phyloP scores from a whole-genome alignment of 1,284 basidiomycete species.

The Ceraceosorus guamensis region DNA sequence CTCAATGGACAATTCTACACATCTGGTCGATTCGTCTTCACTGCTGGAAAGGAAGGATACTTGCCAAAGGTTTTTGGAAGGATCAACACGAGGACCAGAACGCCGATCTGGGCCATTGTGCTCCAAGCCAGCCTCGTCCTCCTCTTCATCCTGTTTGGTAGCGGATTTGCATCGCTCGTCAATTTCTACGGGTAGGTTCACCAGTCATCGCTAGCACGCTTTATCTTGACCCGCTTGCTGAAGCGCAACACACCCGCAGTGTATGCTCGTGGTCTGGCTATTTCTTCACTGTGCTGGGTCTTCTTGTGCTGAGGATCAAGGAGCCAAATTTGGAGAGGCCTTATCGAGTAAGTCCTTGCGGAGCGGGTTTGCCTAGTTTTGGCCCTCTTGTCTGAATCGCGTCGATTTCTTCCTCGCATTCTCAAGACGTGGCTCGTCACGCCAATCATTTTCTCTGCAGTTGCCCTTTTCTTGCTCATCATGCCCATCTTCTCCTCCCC shows the following conservation, averaged over 20 bases:
- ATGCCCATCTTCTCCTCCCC: conserved; percentile 95
- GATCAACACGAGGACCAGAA: conserved; percentile 17
- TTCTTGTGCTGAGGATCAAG: conserved; percentile 79
- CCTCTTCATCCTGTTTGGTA: conserved; percentile 37
- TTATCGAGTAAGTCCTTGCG: conserved; percentile 17
- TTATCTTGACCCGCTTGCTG: neutral
- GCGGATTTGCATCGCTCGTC: conserved; percentile 51
- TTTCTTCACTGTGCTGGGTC: conserved; percentile 58
- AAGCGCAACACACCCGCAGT: neutral
- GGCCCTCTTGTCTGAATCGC: no score
- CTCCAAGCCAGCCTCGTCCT: conserved; percentile 54
- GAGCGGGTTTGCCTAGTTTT: neutral
- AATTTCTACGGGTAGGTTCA: conserved; percentile 58
- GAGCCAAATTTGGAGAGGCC: conserved; percentile 78
- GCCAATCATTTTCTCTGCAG: conserved; percentile 80
- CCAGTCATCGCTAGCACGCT: conserved; percentile 60
- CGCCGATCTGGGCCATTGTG: conserved; percentile 28
- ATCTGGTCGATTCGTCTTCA: conserved; percentile 70
- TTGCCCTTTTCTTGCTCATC: conserved; percentile 81
- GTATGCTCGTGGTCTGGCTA: conserved; percentile 44
- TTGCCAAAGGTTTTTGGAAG: conserved; percentile 51
- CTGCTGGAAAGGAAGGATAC: conserved; percentile 79
- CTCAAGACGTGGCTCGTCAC: conserved; percentile 84
- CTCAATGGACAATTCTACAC: conserved; percentile 38
- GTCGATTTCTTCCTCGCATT: conserved; percentile 45